Base-by-base conservation (phyloP, 805 yeast genomes). In the Nakazawaea peltata region DNA sequence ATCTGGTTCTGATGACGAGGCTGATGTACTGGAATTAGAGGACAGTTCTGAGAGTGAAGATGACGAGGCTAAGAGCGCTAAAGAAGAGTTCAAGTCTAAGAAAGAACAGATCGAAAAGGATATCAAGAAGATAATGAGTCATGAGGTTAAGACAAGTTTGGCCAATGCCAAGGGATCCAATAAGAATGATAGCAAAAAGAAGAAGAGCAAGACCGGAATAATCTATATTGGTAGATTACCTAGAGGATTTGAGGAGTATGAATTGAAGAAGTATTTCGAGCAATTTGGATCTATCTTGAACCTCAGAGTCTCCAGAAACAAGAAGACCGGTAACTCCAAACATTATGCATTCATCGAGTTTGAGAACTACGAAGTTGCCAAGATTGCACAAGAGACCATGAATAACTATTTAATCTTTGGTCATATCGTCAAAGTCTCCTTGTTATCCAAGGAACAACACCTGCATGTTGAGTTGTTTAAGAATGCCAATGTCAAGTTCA, bases 281-380 rank as follows among this genome's bases (percentile, higher is more conserved):
- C 98, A 92, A 63, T 92, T 92, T 61, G 98, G 98, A 42, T 79
- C 73, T 26, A 78, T 92, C 40, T 67, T 75, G 30, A 77, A 85
- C 46, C 69, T 87, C 37, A 77, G 88, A 47, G 60, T 92, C 35
- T 84, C 95, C 29, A 75, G 97, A 54, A 90, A 84, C 64, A 87
- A 82, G 58, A 81, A 80, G 51, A 80, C 94, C 5, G 97, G 97
- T 30, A 76, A 78, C 37, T 78, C 95, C 12, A 88, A 86, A 61
- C 97, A 87, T 56, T 90, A 77, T 57, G 97, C 87, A 5, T 90
- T 85, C 57, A 64, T 92, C 30, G 96, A 92, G 59, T 92, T 90
- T 51, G 72, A 69, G 28, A 68, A 75, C 36, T 53, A 56, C 26
- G 84, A 78, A 32, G 94, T 82, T 37, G 97, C 97, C 30, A 71